These are phyloP conservation scores for Podospora comata DNA, from an alignment of 495 filamentous ascomycete species.

Conservation along the genomic window DNA sequence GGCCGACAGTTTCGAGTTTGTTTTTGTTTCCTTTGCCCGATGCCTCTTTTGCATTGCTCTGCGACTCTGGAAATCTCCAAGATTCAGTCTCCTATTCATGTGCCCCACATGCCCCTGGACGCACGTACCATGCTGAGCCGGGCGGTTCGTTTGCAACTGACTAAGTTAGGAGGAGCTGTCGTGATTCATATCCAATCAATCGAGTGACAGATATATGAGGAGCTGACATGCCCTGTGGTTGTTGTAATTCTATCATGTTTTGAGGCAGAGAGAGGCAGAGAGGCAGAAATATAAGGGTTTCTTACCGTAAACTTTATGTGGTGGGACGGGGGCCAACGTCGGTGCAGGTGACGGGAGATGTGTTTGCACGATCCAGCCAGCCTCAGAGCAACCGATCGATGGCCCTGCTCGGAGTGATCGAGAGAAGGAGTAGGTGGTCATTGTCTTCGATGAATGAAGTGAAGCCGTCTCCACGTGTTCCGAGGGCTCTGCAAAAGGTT, in stretches of 20 bases:
- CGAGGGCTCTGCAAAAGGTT: neutral
- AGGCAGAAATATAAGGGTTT: neutral
- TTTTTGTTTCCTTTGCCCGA: neutral
- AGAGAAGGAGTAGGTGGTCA: neutral
- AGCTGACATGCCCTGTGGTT: neutral
- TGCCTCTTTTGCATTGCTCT: neutral
- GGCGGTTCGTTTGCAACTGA: neutral
- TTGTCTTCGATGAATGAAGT: neutral
- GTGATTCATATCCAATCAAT: neutral
- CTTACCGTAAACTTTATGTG: neutral
- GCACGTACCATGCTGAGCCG: neutral
- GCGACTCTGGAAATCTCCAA: neutral
- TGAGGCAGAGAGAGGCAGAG: neutral
- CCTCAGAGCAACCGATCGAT: too few species aligned
- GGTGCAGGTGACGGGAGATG: neutral
- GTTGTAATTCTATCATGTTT: neutral
- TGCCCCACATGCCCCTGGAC: slow-evolving; percentile 16
- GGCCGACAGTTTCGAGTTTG: slow-evolving; percentile 8
- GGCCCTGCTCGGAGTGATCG: too few species aligned
- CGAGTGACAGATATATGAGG: neutral
- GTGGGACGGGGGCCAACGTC: neutral
- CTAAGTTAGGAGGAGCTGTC: neutral
- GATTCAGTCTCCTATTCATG: slow-evolving; percentile 10
- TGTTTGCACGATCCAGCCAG: neutral
- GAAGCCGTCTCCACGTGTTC: neutral